These are phyloP conservation scores for Dendrobium huoshanense DNA, from an alignment of 106 monocot genomes.

Conservation along the genomic window DNA sequence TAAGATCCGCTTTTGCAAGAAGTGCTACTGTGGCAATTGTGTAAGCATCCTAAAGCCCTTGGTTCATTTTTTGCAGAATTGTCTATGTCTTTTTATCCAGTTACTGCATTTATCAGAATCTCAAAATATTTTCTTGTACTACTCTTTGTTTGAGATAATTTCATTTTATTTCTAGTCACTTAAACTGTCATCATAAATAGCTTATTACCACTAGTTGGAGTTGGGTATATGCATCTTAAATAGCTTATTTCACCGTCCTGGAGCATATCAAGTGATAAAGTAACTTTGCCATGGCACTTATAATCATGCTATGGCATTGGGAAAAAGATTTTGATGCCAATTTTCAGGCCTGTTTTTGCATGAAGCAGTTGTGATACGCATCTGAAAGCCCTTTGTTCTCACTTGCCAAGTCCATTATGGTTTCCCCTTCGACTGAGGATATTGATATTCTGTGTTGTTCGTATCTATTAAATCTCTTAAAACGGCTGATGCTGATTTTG, in stretches of 20 bases:
- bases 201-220: not conserved
- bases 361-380: not conserved
- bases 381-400: not conserved
- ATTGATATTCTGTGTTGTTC: too few relatives aligned
- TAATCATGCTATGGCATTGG: not conserved
- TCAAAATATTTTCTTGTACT: slow-evolving; percentile 3
- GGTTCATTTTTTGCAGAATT: not conserved
- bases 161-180: not conserved
- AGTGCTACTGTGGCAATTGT: not conserved
- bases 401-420: too few relatives aligned
- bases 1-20: not conserved
- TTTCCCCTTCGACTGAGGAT: too few relatives aligned
- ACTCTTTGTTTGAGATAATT: not conserved
- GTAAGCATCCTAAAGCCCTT: not conserved
- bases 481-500: too few relatives aligned
- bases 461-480: too few relatives aligned
- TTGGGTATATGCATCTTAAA: not conserved
- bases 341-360: not conserved
- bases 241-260: not conserved
- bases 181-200: not conserved
- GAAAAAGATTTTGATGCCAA: too few relatives aligned
- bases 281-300: not conserved
- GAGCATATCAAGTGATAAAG: not conserved
- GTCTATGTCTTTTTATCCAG: not conserved
- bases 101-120: not conserved